phyloP scores from a whole-genome alignment of 306 rosid species.

The Glycyrrhiza uralensis region DNA sequence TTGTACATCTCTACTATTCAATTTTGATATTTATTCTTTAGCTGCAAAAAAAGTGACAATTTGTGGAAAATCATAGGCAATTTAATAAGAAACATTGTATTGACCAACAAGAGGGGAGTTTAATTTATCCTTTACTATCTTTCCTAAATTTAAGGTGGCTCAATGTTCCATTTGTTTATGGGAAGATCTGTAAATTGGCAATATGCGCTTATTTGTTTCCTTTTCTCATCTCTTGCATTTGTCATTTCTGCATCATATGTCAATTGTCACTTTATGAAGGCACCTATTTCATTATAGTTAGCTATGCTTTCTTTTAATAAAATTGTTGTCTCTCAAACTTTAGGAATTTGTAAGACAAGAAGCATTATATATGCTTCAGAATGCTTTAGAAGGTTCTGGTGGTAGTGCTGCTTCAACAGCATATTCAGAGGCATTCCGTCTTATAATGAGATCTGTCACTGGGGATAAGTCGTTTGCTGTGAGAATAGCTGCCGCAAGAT shows the following conservation, averaged over 20 bases:
- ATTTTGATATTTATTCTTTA: not conserved
- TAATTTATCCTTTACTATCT: not conserved
- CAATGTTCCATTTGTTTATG: not conserved
- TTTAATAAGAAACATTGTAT: not conserved
- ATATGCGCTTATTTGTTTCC: not conserved
- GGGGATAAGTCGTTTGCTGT: constrained; percentile 92
- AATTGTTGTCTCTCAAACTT: constrained; percentile 13
- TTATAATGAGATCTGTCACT: constrained; percentile 67
- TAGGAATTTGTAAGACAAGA: constrained; percentile 95
- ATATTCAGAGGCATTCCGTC: constrained; percentile 84
- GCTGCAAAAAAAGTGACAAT: not conserved
- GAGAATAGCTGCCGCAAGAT: constrained; percentile 97
- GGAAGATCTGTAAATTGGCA: not conserved
- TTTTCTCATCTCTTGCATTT: constrained; percentile 8
- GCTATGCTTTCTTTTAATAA: constrained; percentile 4
- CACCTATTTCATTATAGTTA: not conserved
- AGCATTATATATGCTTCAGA: constrained; percentile 81
- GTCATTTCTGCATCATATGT: constrained; percentile 11
- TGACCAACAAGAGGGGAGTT: not conserved
- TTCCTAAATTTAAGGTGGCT: not conserved
- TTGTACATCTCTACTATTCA: not conserved
- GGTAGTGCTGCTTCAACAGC: constrained; percentile 87
- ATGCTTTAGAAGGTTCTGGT: constrained; percentile 92
- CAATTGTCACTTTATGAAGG: not conserved
- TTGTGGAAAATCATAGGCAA: not conserved